These are phyloP conservation scores for Ambrosia hybrid DNA, from an alignment of 140 eudicot species.

Conservation along the genomic window DNA sequence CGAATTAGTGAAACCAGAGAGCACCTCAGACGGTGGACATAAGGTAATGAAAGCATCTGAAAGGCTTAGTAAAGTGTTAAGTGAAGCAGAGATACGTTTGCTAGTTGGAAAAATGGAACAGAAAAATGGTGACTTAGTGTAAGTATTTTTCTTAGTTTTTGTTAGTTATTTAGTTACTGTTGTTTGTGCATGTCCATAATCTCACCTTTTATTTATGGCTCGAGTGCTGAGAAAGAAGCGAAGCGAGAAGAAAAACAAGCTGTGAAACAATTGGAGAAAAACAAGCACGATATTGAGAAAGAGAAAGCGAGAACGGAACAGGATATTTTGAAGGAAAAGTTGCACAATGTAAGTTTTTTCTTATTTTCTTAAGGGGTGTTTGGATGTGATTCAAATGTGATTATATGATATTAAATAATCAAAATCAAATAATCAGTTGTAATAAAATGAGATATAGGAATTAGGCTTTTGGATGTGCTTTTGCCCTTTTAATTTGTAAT, in stretches of 20 bases:
- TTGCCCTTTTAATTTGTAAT: no score
- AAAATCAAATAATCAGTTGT: no score
- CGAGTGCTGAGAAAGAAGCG: slow-evolving; percentile 76
- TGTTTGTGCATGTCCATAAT: neutral
- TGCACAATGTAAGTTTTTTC: slow-evolving; percentile 57
- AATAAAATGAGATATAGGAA: no score
- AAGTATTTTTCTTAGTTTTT: slow-evolving; percentile 23
- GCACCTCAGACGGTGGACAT: slow-evolving; percentile 37
- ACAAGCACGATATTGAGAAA: slow-evolving; percentile 73
- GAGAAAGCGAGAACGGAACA: slow-evolving; percentile 68
- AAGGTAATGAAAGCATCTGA: slow-evolving; percentile 62
- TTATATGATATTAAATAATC: no score
- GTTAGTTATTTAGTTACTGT: neutral
- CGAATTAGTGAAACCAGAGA: slow-evolving; percentile 54
- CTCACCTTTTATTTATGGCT: slow-evolving; percentile 15
- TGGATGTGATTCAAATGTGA: no score
- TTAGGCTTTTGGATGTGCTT: no score
- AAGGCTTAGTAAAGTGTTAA: slow-evolving; percentile 60
- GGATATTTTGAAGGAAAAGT: slow-evolving; percentile 82
- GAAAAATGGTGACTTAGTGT: slow-evolving; percentile 65
- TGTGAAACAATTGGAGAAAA: slow-evolving; percentile 81
- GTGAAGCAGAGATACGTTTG: slow-evolving; percentile 78
- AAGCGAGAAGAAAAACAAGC: slow-evolving; percentile 54
- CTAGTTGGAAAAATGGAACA: slow-evolving; percentile 54
- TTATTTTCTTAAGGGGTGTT: no score